Conservation (phyloP, 257 asterid genomes). For the Solanum chiquidenum region DNA sequence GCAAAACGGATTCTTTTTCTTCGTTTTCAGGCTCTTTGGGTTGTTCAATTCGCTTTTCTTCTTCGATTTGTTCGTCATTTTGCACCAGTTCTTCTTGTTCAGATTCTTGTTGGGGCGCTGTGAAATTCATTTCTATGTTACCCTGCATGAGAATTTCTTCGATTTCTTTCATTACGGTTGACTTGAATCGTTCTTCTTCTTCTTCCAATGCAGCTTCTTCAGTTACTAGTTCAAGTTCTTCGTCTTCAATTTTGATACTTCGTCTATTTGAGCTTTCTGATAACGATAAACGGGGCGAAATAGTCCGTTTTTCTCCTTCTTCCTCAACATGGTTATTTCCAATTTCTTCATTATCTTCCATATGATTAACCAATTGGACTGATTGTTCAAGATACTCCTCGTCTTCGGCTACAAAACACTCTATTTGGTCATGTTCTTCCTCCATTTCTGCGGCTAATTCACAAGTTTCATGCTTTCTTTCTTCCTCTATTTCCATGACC, state of each 20-base stretch:
- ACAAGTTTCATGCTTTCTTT: not conserved
- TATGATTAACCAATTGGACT: not conserved
- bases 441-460: not conserved
- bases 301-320: conserved; percentile 1
- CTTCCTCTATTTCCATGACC: conserved; percentile 11
- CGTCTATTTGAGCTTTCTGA: conserved; percentile 3
- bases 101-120: not conserved
- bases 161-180: not conserved
- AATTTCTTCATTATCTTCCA: not conserved
- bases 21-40: not conserved
- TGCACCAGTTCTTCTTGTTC: not conserved
- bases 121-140: not conserved
- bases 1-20: conserved; percentile 25
- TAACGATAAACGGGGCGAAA: conserved; percentile 16
- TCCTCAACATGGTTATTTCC: conserved; percentile 21
- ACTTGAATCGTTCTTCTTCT: conserved; percentile 8
- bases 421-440: not conserved
- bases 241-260: conserved; percentile 6
- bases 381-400: not conserved
- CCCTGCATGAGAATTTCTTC: not conserved
- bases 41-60: not conserved
- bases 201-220: conserved; percentile 14
- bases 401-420: not conserved
- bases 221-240: not conserved
- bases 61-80: not conserved